Evolutionary conservation across 495 filamentous ascomycete genomes (phyloP).

Genomic region (Tricharina praecox): DNA sequence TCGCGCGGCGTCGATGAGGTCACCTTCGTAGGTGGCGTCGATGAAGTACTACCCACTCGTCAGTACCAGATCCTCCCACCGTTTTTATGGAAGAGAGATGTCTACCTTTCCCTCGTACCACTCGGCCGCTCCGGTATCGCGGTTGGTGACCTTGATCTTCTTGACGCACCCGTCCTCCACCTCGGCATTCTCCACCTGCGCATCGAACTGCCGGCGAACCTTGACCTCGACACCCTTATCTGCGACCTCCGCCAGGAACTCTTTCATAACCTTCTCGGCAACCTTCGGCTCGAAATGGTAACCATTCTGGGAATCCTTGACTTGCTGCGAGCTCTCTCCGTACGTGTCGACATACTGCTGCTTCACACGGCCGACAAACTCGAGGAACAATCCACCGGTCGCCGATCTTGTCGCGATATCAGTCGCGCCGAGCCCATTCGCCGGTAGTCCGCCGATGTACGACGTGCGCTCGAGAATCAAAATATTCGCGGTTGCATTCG

Average conservation of each 20-base stretch:
- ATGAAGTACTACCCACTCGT: conserved; percentile 6
- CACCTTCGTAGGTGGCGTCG: conserved; percentile 9
- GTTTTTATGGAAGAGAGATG: neutral
- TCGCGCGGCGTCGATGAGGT: conserved; percentile 7
- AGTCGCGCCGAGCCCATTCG: conserved; percentile 7
- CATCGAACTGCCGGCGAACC: conserved; percentile 3
- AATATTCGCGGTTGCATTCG: neutral
- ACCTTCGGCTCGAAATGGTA: conserved; percentile 8
- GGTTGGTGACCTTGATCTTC: conserved; percentile 4
- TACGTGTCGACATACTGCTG: conserved; percentile 6
- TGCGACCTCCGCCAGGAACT: neutral
- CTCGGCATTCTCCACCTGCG: neutral
- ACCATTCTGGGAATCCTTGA: conserved; percentile 1
- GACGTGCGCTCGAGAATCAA: conserved; percentile 1
- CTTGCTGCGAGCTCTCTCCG: conserved; percentile 2
- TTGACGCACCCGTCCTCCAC: neutral
- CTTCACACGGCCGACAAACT: conserved; percentile 4
- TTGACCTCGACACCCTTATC: neutral
- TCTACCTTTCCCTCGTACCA: conserved; percentile 4
- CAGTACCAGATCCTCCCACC: neutral
- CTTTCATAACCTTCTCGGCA: conserved; percentile 1
- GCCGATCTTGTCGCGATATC: conserved; percentile 1
- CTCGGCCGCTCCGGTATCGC: neutral
- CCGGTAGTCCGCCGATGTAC: conserved; percentile 4
- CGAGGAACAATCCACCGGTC: conserved; percentile 6